A percentile compares a stretch with the other conserved stretches of the same genome.
Conservation (phyloP, 1,284 basidiomycete species). For the Rhizoctonia solani region DNA sequence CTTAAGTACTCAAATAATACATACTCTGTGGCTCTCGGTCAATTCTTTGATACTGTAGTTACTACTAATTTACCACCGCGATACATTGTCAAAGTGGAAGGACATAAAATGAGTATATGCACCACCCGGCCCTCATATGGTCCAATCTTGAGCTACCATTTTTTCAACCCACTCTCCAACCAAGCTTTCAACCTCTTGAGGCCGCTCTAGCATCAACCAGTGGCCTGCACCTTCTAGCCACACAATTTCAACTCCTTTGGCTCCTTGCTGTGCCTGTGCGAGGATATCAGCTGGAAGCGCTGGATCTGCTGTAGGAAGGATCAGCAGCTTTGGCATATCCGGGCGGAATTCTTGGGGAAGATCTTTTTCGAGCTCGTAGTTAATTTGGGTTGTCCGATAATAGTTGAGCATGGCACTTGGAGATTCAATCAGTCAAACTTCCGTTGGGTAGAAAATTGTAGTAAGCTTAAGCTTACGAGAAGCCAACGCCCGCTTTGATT, state of each 20-base stretch:
- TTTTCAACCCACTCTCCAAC: constrained; percentile 34
- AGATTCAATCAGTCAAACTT: not conserved
- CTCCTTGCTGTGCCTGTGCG: not conserved
- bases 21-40: too few relatives aligned
- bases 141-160: constrained; percentile 7
- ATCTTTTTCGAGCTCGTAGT: constrained; percentile 23
- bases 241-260: constrained; percentile 17
- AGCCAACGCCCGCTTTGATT: constrained; percentile 21
- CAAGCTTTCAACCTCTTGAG: constrained; percentile 9
- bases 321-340: constrained; percentile 21
- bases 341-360: constrained; percentile 18
- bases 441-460: not conserved
- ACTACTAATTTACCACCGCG: too few relatives aligned
- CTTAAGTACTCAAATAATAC: too few relatives aligned
- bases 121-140: not conserved
- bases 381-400: constrained; percentile 20
- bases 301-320: constrained; percentile 17
- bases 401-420: constrained; percentile 25
- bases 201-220: constrained; percentile 27
- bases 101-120: too few relatives aligned
- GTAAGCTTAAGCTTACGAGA: not conserved
- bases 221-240: constrained; percentile 28
- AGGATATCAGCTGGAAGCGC: constrained; percentile 2
- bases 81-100: too few relatives aligned
- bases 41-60: too few relatives aligned